Evolutionary conservation across 2,329 filamentous ascomycete genomes (phyloP), one percentile per base, ranked within the genome.

Genomic region (Pestalotiopsis fici): DNA sequence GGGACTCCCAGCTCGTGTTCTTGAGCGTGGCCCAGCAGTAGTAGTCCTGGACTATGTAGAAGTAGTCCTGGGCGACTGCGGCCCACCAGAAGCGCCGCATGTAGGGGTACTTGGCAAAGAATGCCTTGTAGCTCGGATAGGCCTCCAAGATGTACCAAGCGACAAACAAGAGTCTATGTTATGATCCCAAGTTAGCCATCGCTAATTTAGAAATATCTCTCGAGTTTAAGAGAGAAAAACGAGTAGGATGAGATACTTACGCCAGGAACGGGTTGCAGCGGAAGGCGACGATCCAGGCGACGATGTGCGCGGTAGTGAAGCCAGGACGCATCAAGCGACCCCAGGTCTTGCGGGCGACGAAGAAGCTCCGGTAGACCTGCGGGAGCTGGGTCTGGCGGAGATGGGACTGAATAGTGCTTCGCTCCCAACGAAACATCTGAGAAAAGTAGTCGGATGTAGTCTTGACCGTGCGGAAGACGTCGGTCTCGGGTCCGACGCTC

Each of bases 381-480:
- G 23, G 4, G 1, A 57, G 3, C 21, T 11, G 27, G 3, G 27
- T 12, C 27, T 57, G 55, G 3, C 56, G 39, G 3, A 63, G 23
- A 27, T 54, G 56, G 7, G 28, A 56, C 64, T 64, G 57, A n/a
- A 67, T 57, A 3, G 64, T 57, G 9, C 63, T 65, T 3, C 67
- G 59, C 64, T 69, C 67, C 67, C 64, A 69, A 18, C 67, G 67
- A 12, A 66, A 37, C 12, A 61, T 59, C 69, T 70, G 67, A 11
- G 21, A 2, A 25, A 68, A 13, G 28, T 62, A 66, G 3, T 23
- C 64, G 18, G 28, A 43, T 12, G 23, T 59, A 12, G 35, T 25
- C 37, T 62, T 64, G 21, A 67, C 59, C 2, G 67, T 67, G 25
- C 67, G 63, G 5, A n/a, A 25, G 25, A 69, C 39, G 2, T 43